phyloP scores from a whole-genome alignment of 2,329 filamentous ascomycete genomes.

The Ophiostoma ips region DNA sequence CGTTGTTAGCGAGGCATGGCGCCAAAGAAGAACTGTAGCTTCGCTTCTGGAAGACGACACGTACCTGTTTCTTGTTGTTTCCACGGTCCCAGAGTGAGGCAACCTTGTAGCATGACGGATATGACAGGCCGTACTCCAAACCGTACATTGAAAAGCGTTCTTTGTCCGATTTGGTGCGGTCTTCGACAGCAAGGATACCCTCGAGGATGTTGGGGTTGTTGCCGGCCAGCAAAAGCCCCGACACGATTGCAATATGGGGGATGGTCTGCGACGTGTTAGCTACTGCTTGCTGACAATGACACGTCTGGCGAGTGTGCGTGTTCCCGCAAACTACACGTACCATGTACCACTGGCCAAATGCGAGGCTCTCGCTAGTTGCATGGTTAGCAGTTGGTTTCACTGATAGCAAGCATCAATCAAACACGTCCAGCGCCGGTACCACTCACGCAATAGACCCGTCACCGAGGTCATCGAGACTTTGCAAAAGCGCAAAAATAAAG shows the following conservation, averaged over 20 bases:
- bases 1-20: background rate
- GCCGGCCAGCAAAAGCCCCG: conserved; percentile 16
- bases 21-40: background rate
- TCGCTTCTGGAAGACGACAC: background rate
- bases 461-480: conserved; percentile 13
- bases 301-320: too few species aligned
- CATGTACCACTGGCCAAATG: conserved; percentile 17
- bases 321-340: too few species aligned
- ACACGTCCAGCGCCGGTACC: too few species aligned
- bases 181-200: conserved; percentile 15
- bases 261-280: conserved; percentile 12
- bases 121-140: conserved; percentile 13
- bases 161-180: background rate
- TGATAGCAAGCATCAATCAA: too few species aligned
- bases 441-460: conserved; percentile 12
- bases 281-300: too few species aligned
- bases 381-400: background rate
- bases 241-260: conserved; percentile 18
- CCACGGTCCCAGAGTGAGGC: conserved; percentile 18
- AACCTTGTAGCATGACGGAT: conserved; percentile 17
- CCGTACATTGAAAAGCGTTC: background rate
- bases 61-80: conserved; percentile 15
- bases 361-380: conserved; percentile 6
- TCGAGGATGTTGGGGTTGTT: conserved; percentile 20
- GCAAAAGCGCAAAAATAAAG: conserved; percentile 15